phyloP scores from a whole-genome alignment of 768 basidiomycete species.

The Suillus placidus region DNA sequence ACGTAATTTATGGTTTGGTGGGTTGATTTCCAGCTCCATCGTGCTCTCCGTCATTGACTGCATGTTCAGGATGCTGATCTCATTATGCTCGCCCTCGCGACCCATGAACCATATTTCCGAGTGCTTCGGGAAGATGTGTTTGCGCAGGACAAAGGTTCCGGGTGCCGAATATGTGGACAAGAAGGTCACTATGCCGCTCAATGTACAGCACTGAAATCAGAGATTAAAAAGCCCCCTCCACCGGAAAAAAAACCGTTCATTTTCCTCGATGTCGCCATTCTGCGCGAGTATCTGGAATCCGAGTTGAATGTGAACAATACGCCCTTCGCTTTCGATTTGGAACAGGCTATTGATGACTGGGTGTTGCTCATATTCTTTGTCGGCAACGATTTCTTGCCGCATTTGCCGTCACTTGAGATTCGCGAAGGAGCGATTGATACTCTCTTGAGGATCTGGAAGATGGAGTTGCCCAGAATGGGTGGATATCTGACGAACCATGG shows the following conservation, averaged over 20 bases:
- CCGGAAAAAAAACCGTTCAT: constrained; percentile 91
- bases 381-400: constrained; percentile 97
- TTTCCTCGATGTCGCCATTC: constrained; percentile 94
- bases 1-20: constrained; percentile 97
- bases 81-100: constrained; percentile 97
- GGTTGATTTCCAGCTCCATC: constrained; percentile 25
- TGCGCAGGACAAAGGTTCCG: constrained; percentile 73
- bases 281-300: constrained; percentile 97
- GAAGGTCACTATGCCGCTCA: constrained; percentile 94
- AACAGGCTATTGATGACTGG: constrained; percentile 99
- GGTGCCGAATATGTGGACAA: constrained; percentile 92
- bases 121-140: constrained; percentile 99
- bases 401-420: constrained; percentile 97
- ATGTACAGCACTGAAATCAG: constrained; percentile 81
- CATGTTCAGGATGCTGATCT: constrained; percentile 90
- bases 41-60: constrained; percentile 14
- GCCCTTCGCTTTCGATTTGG: constrained; percentile 88
- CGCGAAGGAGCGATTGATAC: constrained; percentile 99
- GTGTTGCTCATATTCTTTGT: constrained; percentile 99
- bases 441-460: constrained; percentile 93
- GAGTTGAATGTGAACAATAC: constrained; percentile 84
- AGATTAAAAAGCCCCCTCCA: constrained; percentile 59
- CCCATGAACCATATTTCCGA: constrained; percentile 97
- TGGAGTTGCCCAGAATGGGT: constrained; percentile 92
- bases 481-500: constrained; percentile 97